phyloP scores from a whole-genome alignment of 139 green algal species.

The Chlamydomonas schloesseri region DNA sequence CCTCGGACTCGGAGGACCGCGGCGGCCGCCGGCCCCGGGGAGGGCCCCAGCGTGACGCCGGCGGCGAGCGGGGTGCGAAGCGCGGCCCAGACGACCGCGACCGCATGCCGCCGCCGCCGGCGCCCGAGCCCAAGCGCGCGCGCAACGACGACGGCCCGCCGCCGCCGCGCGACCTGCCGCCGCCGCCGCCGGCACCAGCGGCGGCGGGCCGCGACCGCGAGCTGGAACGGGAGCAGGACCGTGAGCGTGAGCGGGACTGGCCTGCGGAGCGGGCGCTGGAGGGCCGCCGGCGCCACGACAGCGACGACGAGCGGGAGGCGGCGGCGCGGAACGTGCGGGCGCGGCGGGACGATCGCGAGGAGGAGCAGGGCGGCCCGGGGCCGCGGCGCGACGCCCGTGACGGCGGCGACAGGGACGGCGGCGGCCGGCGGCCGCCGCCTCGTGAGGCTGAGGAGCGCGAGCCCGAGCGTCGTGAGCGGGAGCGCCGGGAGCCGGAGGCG shows the following conservation, averaged over 20 bases:
- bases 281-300: neutral
- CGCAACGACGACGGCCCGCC: neutral
- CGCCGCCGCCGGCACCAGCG: neutral
- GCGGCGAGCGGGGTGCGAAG: neutral
- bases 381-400: neutral
- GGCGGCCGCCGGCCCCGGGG: no score
- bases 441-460: neutral
- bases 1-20: neutral
- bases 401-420: neutral
- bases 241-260: neutral
- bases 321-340: neutral
- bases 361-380: neutral
- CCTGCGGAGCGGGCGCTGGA: no score
- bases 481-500: neutral
- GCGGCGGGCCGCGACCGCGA: neutral
- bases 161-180: neutral
- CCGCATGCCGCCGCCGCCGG: neutral
- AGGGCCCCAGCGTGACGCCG: neutral
- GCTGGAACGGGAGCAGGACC: neutral
- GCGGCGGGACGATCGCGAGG: neutral
- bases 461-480: neutral
- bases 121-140: conserved; percentile 14
- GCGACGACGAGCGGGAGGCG: neutral
- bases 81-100: neutral
- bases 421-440: neutral